phyloP scores from a whole-genome alignment of 805 yeast genomes.

The Teunomyces gatunensis region DNA sequence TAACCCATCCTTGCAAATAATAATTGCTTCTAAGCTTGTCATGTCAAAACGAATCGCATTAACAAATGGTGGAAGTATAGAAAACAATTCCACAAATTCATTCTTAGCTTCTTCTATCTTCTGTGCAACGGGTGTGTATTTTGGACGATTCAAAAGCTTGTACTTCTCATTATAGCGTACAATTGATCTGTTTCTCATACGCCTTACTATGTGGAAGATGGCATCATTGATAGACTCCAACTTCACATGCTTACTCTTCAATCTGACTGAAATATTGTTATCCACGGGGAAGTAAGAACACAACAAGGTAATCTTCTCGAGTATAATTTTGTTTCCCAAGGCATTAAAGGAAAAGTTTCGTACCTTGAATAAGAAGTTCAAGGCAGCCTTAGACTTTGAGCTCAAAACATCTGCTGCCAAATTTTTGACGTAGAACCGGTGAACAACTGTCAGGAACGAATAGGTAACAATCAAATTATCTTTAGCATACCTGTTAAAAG shows the following conservation, averaged over 20 bases:
- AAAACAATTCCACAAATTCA: slow-evolving; percentile 24
- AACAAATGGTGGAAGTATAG: slow-evolving; percentile 28
- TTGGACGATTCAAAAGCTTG: neutral
- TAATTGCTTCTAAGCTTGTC: slow-evolving; percentile 27
- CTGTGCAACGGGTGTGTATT: neutral
- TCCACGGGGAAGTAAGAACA: slow-evolving; percentile 24
- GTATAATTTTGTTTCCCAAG: slow-evolving; percentile 26
- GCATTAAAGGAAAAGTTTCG: slow-evolving; percentile 30
- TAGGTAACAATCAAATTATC: slow-evolving; percentile 26
- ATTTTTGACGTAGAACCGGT: slow-evolving; percentile 26
- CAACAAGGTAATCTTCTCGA: slow-evolving; percentile 27
- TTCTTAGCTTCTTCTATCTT: neutral
- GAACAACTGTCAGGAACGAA: slow-evolving; percentile 21
- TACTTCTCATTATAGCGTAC: slow-evolving; percentile 18
- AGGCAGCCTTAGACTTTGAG: slow-evolving; percentile 6
- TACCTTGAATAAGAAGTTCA: slow-evolving; percentile 28
- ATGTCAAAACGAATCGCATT: slow-evolving; percentile 25
- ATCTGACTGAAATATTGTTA: slow-evolving; percentile 19
- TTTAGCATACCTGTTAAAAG: slow-evolving; percentile 19
- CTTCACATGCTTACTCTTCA: slow-evolving; percentile 24
- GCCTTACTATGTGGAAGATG: slow-evolving; percentile 34
- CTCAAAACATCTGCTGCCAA: slow-evolving; percentile 12
- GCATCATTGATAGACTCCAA: slow-evolving; percentile 36
- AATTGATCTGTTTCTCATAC: slow-evolving; percentile 28
- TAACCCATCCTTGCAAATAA: slow-evolving; percentile 40